Conservation (phyloP, 768 basidiomycete species). For the Lactarius quietus region DNA sequence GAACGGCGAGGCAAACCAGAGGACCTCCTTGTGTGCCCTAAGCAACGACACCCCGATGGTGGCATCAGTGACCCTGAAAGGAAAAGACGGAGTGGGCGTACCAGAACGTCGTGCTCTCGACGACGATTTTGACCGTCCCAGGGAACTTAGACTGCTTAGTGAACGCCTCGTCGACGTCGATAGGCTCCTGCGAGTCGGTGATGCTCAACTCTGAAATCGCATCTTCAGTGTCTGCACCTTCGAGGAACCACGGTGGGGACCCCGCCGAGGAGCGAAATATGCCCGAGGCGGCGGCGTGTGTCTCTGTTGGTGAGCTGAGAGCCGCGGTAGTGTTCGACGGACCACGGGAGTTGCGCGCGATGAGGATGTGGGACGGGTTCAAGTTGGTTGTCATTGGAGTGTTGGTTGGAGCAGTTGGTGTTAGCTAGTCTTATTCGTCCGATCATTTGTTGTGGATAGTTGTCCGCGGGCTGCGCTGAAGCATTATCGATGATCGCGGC, state of each 20-base stretch:
- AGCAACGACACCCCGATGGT: neutral
- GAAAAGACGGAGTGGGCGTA: slow-evolving; percentile 38
- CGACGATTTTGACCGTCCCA: slow-evolving; percentile 87
- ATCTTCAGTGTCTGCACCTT: slow-evolving; percentile 68
- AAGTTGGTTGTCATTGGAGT: slow-evolving; percentile 58
- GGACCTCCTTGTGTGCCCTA: slow-evolving; percentile 89
- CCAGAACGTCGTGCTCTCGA: slow-evolving; percentile 90
- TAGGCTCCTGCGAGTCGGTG: slow-evolving; percentile 58
- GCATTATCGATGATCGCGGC: neutral
- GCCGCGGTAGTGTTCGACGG: slow-evolving; percentile 72
- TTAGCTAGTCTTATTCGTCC: neutral
- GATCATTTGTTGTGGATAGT: neutral
- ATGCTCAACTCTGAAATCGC: slow-evolving; percentile 64
- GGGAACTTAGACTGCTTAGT: slow-evolving; percentile 63
- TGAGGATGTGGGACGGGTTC: slow-evolving; percentile 78
- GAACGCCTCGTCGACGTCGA: slow-evolving; percentile 82
- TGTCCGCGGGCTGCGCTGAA: neutral
- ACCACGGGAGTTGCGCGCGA: slow-evolving; percentile 80
- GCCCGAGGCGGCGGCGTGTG: slow-evolving; percentile 82
- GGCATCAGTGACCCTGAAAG: slow-evolving; percentile 11
- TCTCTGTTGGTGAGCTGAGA: slow-evolving; percentile 82
- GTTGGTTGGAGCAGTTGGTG: neutral
- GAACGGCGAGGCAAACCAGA: slow-evolving; percentile 93
- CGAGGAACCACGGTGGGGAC: slow-evolving; percentile 75
- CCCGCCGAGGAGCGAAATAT: slow-evolving; percentile 72